phyloP scores from a whole-genome alignment of 2,329 filamentous ascomycete species.

The Xylaria sp. region DNA sequence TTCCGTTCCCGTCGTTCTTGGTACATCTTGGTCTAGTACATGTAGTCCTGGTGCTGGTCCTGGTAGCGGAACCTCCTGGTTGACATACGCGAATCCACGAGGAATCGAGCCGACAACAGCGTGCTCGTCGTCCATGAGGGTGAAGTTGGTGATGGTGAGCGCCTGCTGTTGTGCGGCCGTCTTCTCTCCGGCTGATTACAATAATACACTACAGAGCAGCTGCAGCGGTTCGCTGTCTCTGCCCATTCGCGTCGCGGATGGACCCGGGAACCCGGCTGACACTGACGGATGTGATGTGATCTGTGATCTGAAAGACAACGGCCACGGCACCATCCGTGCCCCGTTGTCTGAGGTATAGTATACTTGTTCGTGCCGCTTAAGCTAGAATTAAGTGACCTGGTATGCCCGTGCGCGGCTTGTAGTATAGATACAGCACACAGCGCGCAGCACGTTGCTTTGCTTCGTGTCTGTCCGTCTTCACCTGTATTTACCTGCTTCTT shows the following conservation, averaged over 20 bases:
- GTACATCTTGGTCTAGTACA: background rate
- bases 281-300: constrained; percentile 6
- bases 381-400: background rate
- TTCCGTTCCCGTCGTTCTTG: background rate
- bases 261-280: constrained; percentile 13
- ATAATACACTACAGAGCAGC: background rate
- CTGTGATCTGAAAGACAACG: background rate
- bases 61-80: background rate
- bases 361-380: background rate
- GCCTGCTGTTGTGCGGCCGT: background rate
- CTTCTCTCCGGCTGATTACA: background rate
- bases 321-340: background rate
- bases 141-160: constrained; percentile 12
- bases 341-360: background rate
- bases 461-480: background rate
- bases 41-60: background rate
- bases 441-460: background rate
- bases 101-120: constrained; percentile 21
- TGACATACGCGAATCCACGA: constrained; percentile 18
- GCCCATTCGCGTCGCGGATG: constrained; percentile 18
- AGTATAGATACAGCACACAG: background rate
- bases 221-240: constrained; percentile 3
- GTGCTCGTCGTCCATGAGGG: constrained; percentile 27
- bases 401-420: constrained; percentile 4
- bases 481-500: background rate